A percentile compares a stretch with the other conserved stretches of the same genome.
These are phyloP conservation scores for Gossypium trilobum DNA, from an alignment of 441 rosid species.

Conservation along the genomic window DNA sequence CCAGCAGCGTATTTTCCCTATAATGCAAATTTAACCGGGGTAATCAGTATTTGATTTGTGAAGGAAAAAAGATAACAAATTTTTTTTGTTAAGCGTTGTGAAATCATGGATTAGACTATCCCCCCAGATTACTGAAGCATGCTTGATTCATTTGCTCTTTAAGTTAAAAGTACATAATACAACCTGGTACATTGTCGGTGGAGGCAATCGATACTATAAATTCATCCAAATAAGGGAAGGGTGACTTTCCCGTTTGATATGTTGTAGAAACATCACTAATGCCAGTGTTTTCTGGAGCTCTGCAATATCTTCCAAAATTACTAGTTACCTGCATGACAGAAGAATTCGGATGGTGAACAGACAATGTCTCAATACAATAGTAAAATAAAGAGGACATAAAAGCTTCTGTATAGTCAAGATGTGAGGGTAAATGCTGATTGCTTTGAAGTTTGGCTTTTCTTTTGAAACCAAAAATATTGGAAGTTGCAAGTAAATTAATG, in stretches of 20 bases:
- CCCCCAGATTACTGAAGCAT: conserved; percentile 4
- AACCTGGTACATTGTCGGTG: conserved; percentile 60
- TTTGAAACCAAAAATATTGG: background rate
- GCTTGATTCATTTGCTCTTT: conserved; percentile 6
- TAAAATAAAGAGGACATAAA: background rate
- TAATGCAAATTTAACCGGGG: conserved; percentile 17
- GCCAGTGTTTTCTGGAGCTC: conserved; percentile 29
- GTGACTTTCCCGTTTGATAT: conserved; percentile 57
- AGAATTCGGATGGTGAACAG: conserved; percentile 7
- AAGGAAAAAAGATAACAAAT: background rate
- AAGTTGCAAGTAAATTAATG: background rate
- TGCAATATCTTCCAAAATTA: conserved; percentile 30
- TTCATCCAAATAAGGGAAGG: conserved; percentile 71
- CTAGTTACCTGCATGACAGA: conserved; percentile 40
- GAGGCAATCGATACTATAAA: conserved; percentile 70
- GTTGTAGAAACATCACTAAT: conserved; percentile 37
- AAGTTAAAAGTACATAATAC: conserved; percentile 14
- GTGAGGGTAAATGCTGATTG: conserved; percentile 2
- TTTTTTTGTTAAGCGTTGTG: background rate
- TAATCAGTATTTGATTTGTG: background rate
- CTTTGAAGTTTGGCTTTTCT: background rate
- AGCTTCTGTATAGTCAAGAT: background rate
- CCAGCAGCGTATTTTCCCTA: conserved; percentile 91
- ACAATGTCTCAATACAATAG: background rate
- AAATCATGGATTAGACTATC: background rate